Percentiles rank a stretch among this genome's conserved stretches.
These are phyloP conservation scores for Malassezia sp. DNA, from an alignment of 1,284 basidiomycete species.

Conservation along the genomic window DNA sequence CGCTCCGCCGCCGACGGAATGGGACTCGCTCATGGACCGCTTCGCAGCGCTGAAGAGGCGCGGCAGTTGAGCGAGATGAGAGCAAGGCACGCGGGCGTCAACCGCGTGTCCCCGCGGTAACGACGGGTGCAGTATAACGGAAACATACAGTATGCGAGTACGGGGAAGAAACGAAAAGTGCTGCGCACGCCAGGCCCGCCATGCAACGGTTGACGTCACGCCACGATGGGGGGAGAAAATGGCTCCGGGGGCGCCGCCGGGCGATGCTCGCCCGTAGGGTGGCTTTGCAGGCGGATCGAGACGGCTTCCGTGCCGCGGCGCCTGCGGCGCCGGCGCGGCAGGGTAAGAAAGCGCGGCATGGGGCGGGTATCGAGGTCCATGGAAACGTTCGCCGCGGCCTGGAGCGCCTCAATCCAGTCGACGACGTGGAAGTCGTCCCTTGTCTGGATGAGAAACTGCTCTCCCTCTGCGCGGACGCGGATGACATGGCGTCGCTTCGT, in stretches of 20 bases:
- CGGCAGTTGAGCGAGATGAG: background rate
- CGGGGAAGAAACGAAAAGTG: no score
- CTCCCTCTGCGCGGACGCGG: conserved; percentile 79
- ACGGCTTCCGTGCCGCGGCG: conserved; percentile 11
- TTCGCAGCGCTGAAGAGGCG: conserved; percentile 28
- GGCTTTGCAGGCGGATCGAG: background rate
- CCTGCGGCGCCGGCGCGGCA: conserved; percentile 32
- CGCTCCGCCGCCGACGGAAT: conserved; percentile 19
- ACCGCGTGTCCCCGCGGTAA: no score
- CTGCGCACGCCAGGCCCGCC: no score
- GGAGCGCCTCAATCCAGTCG: conserved; percentile 91
- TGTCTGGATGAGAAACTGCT: conserved; percentile 91
- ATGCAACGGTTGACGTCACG: no score
- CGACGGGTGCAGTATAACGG: no score
- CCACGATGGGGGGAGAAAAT: no score
- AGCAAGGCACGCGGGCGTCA: no score
- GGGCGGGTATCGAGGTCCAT: conserved; percentile 77
- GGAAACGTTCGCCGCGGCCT: conserved; percentile 83
- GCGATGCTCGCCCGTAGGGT: background rate
- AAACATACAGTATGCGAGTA: no score
- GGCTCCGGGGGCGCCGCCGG: background rate
- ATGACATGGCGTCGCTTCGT: conserved; percentile 87
- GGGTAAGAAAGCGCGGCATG: conserved; percentile 46
- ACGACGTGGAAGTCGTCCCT: conserved; percentile 74
- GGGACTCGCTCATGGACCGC: conserved; percentile 21